Conservation (phyloP, 306 rosid species). For the Lathyrus tuberosus region DNA sequence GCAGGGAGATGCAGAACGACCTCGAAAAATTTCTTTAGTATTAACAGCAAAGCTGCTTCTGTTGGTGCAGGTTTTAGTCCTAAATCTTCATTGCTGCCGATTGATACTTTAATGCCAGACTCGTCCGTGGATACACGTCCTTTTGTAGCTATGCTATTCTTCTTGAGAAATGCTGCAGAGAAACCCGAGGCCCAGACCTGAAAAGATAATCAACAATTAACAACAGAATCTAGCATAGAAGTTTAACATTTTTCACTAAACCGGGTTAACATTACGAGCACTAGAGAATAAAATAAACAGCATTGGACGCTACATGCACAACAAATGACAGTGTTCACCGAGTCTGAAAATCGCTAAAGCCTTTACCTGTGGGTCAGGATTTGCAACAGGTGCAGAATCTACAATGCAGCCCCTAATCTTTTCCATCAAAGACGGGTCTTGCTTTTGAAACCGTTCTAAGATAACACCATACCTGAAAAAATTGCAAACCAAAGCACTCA, state of each 20-base stretch:
- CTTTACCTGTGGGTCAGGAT: conserved; percentile 84
- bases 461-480: conserved; percentile 79
- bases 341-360: conserved; percentile 22
- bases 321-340: conserved; percentile 1
- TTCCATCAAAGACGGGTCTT: conserved; percentile 58
- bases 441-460: conserved; percentile 71
- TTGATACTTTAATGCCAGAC: conserved; percentile 50
- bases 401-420: conserved; percentile 91
- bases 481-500: conserved; percentile 33
- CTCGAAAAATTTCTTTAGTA: conserved; percentile 74
- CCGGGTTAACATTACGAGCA: not conserved
- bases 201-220: conserved; percentile 33
- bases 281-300: conserved; percentile 16
- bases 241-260: conserved; percentile 1
- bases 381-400: conserved; percentile 97
- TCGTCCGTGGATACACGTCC: conserved; percentile 50
- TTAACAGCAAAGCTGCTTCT: conserved; percentile 73
- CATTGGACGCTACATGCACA: conserved; percentile 18
- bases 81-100: not conserved
- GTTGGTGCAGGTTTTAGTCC: conserved; percentile 45
- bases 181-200: conserved; percentile 99
- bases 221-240: conserved; percentile 16
- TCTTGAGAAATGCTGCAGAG: conserved; percentile 94
- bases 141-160: conserved; percentile 81
- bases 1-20: conserved; percentile 84